Conservation (phyloP, 768 basidiomycete genomes). For the Terana coerulea region DNA sequence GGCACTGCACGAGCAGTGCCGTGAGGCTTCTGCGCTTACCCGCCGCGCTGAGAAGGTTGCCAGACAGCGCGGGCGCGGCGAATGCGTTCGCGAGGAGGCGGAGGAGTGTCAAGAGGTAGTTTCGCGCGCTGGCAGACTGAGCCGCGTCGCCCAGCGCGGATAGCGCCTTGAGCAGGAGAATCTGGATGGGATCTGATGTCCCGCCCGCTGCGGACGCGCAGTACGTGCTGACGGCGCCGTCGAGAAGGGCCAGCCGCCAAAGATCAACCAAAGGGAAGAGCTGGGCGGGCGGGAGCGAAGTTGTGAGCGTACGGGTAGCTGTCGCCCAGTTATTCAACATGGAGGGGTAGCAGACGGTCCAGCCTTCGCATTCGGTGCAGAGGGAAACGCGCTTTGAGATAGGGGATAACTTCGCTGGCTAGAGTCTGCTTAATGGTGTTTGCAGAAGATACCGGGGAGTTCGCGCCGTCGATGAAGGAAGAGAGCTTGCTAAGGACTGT, state of each 20-base stretch:
- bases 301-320: slow-evolving; percentile 39
- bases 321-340: slow-evolving; percentile 47
- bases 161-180: slow-evolving; percentile 45
- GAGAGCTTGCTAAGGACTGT: slow-evolving; percentile 57
- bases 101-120: slow-evolving; percentile 60
- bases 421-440: slow-evolving; percentile 48
- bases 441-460: slow-evolving; percentile 23
- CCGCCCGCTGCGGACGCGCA: slow-evolving; percentile 29
- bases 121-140: slow-evolving; percentile 37
- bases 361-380: slow-evolving; percentile 18
- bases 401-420: slow-evolving; percentile 48
- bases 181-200: slow-evolving; percentile 38
- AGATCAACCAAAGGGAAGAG: slow-evolving; percentile 84
- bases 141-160: slow-evolving; percentile 27
- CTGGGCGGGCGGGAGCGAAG: slow-evolving; percentile 45
- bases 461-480: slow-evolving; percentile 53
- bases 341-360: slow-evolving; percentile 32
- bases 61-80: slow-evolving; percentile 37
- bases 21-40: slow-evolving; percentile 38
- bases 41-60: slow-evolving; percentile 35
- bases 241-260: slow-evolving; percentile 75
- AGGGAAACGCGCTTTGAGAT: slow-evolving; percentile 63
- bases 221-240: slow-evolving; percentile 54
- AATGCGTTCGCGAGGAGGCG: slow-evolving; percentile 71
- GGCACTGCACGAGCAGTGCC: slow-evolving; percentile 54